Conservation (phyloP, 2,329 filamentous ascomycete species). For the Elsinoe perseae region DNA sequence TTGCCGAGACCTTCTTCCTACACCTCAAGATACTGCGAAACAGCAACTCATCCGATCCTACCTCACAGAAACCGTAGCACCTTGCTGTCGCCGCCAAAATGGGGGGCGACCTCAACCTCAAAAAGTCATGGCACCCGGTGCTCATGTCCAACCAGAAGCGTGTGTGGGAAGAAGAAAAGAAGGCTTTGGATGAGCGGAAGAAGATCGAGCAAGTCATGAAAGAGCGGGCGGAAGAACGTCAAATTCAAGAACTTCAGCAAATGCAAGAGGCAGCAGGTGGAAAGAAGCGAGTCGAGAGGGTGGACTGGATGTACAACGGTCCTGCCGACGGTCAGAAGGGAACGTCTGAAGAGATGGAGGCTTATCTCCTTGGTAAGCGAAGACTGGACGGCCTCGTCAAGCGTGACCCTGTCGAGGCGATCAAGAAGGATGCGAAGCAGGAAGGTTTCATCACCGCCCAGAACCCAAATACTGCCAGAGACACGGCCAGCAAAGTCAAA, state of each 20-base stretch:
- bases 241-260: slow-evolving; percentile 82
- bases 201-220: slow-evolving; percentile 84
- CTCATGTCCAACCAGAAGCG: slow-evolving; percentile 83
- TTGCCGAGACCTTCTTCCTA: neutral
- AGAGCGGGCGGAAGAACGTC: slow-evolving; percentile 87
- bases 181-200: slow-evolving; percentile 90
- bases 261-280: slow-evolving; percentile 86
- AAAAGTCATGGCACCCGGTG: slow-evolving; percentile 85
- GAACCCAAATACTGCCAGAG: slow-evolving; percentile 64
- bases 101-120: slow-evolving; percentile 92
- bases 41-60: neutral
- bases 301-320: slow-evolving; percentile 98
- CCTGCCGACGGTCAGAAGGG: slow-evolving; percentile 69
- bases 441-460: slow-evolving; percentile 53
- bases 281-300: slow-evolving; percentile 67
- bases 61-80: neutral
- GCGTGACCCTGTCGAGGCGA: slow-evolving; percentile 68
- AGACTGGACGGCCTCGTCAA: slow-evolving; percentile 82
- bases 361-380: slow-evolving; percentile 84
- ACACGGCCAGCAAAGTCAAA: slow-evolving; percentile 77
- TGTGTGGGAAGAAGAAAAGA: slow-evolving; percentile 87
- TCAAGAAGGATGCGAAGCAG: slow-evolving; percentile 57
- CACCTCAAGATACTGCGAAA: neutral
- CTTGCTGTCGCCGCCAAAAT: slow-evolving; percentile 48
- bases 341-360: slow-evolving; percentile 82